Conservation (phyloP, 345 rosid genomes). For the Capsella bursapastoris region DNA sequence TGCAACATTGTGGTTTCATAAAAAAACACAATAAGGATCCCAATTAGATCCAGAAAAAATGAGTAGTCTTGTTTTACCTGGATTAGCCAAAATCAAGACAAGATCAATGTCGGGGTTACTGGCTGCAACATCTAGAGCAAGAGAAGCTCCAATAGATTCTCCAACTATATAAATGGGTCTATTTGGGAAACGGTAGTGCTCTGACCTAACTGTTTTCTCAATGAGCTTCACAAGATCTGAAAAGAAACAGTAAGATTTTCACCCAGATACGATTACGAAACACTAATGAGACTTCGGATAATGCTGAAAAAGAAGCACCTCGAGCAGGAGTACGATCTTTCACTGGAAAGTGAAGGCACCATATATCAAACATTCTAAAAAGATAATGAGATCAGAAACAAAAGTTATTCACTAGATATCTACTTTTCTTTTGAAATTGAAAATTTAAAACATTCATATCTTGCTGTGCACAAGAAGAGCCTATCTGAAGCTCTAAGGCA, state of each 20-base stretch:
- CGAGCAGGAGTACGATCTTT: slow-evolving; percentile 61
- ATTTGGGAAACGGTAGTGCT: slow-evolving; percentile 46
- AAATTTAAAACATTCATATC: too few species aligned
- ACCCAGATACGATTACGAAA: slow-evolving; percentile 12
- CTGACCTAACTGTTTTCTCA: slow-evolving; percentile 55
- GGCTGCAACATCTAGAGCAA: slow-evolving; percentile 68
- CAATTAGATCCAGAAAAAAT: not conserved
- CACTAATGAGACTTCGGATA: not conserved
- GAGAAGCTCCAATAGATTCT: slow-evolving; percentile 51
- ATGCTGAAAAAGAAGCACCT: slow-evolving; percentile 45
- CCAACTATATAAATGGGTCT: slow-evolving; percentile 70
- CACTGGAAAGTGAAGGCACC: slow-evolving; percentile 75
- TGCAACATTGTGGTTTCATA: not conserved
- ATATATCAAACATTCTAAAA: slow-evolving; percentile 63
- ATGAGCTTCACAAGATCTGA: slow-evolving; percentile 61
- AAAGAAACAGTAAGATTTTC: slow-evolving; percentile 16
- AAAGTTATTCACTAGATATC: not conserved
- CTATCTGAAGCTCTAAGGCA: not conserved
- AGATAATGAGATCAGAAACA: not conserved
- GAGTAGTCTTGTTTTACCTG: slow-evolving; percentile 48
- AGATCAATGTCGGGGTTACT: slow-evolving; percentile 61
- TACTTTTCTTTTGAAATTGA: not conserved
- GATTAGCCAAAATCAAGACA: slow-evolving; percentile 62
- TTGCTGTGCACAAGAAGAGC: not conserved
- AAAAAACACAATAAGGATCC: not conserved